A percentile compares a stretch with the other conserved stretches of the same genome.
These are phyloP conservation scores for Vicia faba DNA, from an alignment of 306 rosid genomes.

Conservation along the genomic window DNA sequence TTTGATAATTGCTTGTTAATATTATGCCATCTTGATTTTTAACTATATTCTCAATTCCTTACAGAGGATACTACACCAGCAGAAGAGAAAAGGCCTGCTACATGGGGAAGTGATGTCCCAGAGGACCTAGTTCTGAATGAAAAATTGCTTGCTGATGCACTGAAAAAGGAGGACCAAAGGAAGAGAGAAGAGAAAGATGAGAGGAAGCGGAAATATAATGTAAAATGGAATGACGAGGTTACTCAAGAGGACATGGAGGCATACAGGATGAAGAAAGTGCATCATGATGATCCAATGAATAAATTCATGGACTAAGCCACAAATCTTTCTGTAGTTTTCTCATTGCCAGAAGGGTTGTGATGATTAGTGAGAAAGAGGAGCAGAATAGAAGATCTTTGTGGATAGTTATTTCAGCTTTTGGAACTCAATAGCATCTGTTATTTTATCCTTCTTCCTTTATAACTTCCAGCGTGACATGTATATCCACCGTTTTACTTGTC, in stretches of 20 bases:
- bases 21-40: not conserved
- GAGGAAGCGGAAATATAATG: slow-evolving; percentile 37
- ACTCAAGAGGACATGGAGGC: slow-evolving; percentile 33
- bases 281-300: slow-evolving; percentile 34
- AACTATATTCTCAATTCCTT: not conserved
- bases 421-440: not conserved
- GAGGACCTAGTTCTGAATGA: slow-evolving; percentile 38
- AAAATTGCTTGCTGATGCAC: slow-evolving; percentile 36
- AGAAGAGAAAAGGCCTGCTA: slow-evolving; percentile 35
- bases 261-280: slow-evolving; percentile 31
- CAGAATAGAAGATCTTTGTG: slow-evolving; percentile 7
- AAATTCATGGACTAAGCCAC: not conserved
- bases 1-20: not conserved
- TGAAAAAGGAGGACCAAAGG: slow-evolving; percentile 33
- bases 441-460: not conserved
- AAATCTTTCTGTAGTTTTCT: not conserved
- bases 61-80: slow-evolving; percentile 26
- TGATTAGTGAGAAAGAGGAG: not conserved
- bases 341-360: not conserved
- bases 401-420: not conserved
- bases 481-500: not conserved
- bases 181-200: slow-evolving; percentile 37
- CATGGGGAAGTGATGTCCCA: slow-evolving; percentile 40
- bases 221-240: slow-evolving; percentile 31
- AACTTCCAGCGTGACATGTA: not conserved